phyloP scores from a whole-genome alignment of 202 grass and related monocot species.

The Elaeis oleifera region DNA sequence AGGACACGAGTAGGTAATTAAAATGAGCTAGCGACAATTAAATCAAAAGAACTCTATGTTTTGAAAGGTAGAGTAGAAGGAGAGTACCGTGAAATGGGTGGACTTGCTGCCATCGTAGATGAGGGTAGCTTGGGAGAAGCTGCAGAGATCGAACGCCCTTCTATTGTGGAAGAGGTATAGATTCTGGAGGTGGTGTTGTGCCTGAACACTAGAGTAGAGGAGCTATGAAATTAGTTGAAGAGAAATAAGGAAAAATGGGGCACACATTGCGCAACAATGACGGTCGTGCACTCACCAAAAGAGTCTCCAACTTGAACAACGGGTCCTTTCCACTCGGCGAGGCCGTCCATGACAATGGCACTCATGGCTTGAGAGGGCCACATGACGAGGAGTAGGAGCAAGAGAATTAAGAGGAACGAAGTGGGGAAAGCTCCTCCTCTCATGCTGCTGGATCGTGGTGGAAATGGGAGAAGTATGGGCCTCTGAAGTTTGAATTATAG shows the following conservation, averaged over 20 bases:
- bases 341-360: neutral
- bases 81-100: constrained; percentile 1
- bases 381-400: neutral
- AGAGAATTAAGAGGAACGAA: neutral
- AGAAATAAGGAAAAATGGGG: no score
- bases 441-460: no score
- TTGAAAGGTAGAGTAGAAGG: no score
- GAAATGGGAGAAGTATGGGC: no score
- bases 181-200: neutral
- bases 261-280: neutral
- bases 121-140: neutral
- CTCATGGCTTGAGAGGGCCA: neutral
- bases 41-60: no score
- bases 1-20: no score
- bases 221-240: neutral
- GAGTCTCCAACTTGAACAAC: constrained; percentile 2
- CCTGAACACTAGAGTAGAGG: neutral
- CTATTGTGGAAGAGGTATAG: constrained; percentile 6
- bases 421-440: neutral
- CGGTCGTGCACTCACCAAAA: neutral
- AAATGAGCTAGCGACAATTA: neutral
- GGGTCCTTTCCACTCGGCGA: neutral
- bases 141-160: constrained; percentile 16
- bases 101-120: constrained; percentile 3
- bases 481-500: no score